Percentiles rank a stretch among this genome's conserved stretches.
These are phyloP conservation scores for Cryptococcus hybrid DNA, from an alignment of 1,284 basidiomycete genomes.

Conservation along the genomic window DNA sequence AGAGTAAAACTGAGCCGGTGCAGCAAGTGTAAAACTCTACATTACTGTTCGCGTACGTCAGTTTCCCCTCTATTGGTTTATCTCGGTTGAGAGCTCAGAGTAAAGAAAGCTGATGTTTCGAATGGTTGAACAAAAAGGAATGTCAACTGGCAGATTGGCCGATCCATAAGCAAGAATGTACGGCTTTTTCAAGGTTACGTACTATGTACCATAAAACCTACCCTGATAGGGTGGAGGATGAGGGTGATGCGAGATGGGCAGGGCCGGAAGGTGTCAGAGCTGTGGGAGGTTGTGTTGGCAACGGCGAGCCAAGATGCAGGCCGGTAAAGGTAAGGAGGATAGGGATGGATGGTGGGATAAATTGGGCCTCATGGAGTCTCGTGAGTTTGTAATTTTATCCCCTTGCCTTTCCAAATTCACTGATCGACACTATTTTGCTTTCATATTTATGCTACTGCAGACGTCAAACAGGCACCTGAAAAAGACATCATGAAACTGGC, in stretches of 20 bases:
- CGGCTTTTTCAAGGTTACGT: slow-evolving; percentile 56
- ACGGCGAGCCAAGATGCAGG: neutral
- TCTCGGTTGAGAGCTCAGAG: neutral
- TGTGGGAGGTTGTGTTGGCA: slow-evolving; percentile 71
- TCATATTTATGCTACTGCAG: slow-evolving; percentile 1
- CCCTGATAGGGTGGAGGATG: slow-evolving; percentile 24
- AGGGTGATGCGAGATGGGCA: slow-evolving; percentile 58
- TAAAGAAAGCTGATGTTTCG: neutral
- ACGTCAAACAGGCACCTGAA: slow-evolving; percentile 8
- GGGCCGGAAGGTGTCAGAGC: slow-evolving; percentile 60
- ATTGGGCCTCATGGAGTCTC: slow-evolving; percentile 68
- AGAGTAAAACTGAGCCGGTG: slow-evolving; percentile 58
- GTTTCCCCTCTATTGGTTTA: slow-evolving; percentile 1
- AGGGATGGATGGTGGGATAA: slow-evolving; percentile 20
- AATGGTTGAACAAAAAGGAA: slow-evolving; percentile 49
- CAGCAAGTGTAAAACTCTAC: slow-evolving; percentile 63
- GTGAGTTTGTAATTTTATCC: slow-evolving; percentile 53
- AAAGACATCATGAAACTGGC: slow-evolving; percentile 33
- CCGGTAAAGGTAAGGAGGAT: neutral
- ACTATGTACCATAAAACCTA: slow-evolving; percentile 17
- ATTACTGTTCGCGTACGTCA: slow-evolving; percentile 66
- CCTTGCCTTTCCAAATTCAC: neutral
- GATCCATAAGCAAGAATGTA: slow-evolving; percentile 73
- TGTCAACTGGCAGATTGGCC: slow-evolving; percentile 79
- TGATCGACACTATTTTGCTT: neutral